These are phyloP conservation scores for Chimonanthus praecox DNA, from an alignment of 164 flowering plant species.

Conservation along the genomic window DNA sequence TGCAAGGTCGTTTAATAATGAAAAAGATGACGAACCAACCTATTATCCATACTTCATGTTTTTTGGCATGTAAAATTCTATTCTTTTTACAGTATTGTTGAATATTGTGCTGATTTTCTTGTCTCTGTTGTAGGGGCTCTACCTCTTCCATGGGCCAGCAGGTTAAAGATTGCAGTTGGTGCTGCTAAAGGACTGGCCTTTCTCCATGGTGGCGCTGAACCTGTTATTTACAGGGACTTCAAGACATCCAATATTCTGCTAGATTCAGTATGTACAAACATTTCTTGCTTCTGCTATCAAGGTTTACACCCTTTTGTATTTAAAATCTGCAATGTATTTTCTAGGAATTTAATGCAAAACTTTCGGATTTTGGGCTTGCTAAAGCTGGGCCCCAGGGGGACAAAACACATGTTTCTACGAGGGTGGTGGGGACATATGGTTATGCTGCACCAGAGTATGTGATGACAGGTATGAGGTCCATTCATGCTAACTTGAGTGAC, in stretches of 20 bases:
- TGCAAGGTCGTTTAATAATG: too few relatives aligned
- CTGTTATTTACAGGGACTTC: slow-evolving; percentile 91
- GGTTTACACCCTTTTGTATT: neutral
- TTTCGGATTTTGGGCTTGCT: slow-evolving; percentile 96
- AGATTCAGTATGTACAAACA: slow-evolving; percentile 54
- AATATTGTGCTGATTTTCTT: slow-evolving; percentile 5
- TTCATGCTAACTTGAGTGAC: neutral
- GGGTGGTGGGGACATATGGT: slow-evolving; percentile 96
- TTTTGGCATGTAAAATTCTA: too few relatives aligned
- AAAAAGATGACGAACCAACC: too few relatives aligned
- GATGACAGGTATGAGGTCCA: slow-evolving; percentile 68
- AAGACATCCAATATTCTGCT: slow-evolving; percentile 97
- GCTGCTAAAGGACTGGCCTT: slow-evolving; percentile 97
- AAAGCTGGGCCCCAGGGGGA: slow-evolving; percentile 97
- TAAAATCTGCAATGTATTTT: slow-evolving; percentile 11
- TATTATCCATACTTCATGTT: too few relatives aligned
- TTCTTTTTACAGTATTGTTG: neutral
- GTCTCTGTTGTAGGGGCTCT: slow-evolving; percentile 49
- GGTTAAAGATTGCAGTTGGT: slow-evolving; percentile 90
- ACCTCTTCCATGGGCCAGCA: slow-evolving; percentile 90
- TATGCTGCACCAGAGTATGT: slow-evolving; percentile 99
- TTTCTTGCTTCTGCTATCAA: neutral
- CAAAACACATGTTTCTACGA: slow-evolving; percentile 93
- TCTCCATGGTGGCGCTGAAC: slow-evolving; percentile 75
- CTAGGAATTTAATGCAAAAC: slow-evolving; percentile 94